Conservation (phyloP, 441 rosid species). For the Metrosideros polymorpha region DNA sequence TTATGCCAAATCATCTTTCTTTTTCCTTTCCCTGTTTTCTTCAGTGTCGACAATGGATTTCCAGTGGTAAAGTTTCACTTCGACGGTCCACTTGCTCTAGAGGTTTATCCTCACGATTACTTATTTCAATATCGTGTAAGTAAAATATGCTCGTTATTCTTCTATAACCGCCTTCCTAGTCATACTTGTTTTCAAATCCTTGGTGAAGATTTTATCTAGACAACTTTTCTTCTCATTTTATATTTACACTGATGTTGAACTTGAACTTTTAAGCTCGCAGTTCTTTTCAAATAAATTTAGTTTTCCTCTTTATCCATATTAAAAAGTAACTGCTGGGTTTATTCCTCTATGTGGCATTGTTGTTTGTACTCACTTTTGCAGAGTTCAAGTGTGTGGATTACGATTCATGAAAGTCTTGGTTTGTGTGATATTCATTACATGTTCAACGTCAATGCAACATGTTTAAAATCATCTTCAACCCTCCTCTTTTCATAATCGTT, state of each 20-base stretch:
- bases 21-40: slow-evolving; percentile 4
- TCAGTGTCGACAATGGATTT: slow-evolving; percentile 76
- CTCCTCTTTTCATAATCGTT: neutral
- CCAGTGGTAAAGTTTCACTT: slow-evolving; percentile 67
- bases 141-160: neutral
- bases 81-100: slow-evolving; percentile 48
- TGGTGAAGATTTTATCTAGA: neutral
- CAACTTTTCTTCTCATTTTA: neutral
- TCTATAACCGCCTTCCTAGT: neutral
- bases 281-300: neutral
- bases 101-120: slow-evolving; percentile 65
- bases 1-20: neutral
- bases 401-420: neutral
- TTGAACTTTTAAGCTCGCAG: neutral
- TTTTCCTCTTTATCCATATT: neutral
- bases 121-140: slow-evolving; percentile 59
- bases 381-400: neutral
- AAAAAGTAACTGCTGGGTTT: neutral
- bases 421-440: neutral
- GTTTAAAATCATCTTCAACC: neutral
- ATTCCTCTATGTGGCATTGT: neutral
- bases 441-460: neutral
- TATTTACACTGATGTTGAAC: neutral
- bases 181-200: neutral
- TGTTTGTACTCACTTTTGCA: neutral